phyloP scores from a whole-genome alignment of 129 eudicot species.

The Calendula officinalis region DNA sequence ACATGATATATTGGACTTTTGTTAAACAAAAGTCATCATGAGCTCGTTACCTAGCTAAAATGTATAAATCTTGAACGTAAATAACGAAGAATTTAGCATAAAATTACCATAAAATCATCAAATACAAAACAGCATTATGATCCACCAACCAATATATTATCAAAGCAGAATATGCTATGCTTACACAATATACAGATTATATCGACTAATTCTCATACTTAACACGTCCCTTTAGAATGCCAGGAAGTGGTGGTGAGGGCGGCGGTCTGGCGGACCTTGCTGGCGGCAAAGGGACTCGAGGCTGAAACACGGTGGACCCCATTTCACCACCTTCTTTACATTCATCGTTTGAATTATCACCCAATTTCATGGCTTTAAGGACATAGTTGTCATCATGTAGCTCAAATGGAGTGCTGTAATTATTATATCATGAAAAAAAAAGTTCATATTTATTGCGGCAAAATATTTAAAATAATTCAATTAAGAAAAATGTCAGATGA shows the following conservation, averaged over 20 bases:
- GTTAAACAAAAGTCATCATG: too few species aligned
- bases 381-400: slow-evolving; percentile 67
- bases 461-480: neutral
- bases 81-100: slow-evolving; percentile 4
- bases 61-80: slow-evolving; percentile 9
- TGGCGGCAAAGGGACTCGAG: slow-evolving; percentile 38
- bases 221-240: slow-evolving; percentile 79
- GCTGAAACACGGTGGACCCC: slow-evolving; percentile 43
- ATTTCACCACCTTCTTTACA: slow-evolving; percentile 43
- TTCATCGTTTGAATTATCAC: slow-evolving; percentile 37
- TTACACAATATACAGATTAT: slow-evolving; percentile 52
- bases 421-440: neutral
- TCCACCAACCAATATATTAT: neutral
- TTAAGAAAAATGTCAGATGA: neutral
- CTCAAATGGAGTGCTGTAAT: slow-evolving; percentile 65
- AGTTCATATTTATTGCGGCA: neutral
- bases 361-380: slow-evolving; percentile 70
- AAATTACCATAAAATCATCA: slow-evolving; percentile 20
- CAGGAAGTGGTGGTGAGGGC: slow-evolving; percentile 82
- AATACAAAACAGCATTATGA: slow-evolving; percentile 21
- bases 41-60: neutral
- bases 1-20: too few species aligned
- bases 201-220: slow-evolving; percentile 68
- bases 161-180: slow-evolving; percentile 27
- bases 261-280: slow-evolving; percentile 60